Evolutionary conservation across 345 rosid species (phyloP).

Genomic region (Murraya paniculata): DNA sequence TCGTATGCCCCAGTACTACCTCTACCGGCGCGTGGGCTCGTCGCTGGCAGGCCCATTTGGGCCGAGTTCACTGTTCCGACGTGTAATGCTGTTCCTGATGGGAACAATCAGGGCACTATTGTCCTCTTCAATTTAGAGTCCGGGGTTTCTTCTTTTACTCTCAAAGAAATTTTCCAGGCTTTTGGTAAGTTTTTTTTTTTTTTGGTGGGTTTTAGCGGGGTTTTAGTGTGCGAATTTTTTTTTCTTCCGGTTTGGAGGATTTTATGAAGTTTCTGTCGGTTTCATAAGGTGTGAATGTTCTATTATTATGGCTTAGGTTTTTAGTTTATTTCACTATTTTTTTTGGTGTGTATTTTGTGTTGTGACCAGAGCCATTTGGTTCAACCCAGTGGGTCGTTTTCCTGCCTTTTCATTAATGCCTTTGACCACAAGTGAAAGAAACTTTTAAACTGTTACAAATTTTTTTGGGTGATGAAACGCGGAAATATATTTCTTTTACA

Average conservation of each 20-base stretch:
- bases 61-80: slow-evolving; percentile 70
- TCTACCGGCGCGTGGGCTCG: slow-evolving; percentile 43
- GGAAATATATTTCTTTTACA: slow-evolving; percentile 10
- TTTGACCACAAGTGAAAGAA: not conserved
- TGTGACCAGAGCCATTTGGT: not conserved
- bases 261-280: not conserved
- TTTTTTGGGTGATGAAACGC: not conserved
- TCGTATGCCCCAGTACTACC: slow-evolving; percentile 13
- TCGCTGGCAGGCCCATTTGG: slow-evolving; percentile 58
- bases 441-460: not conserved
- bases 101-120: slow-evolving; percentile 83
- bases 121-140: slow-evolving; percentile 83
- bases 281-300: slow-evolving; percentile 13
- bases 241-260: not conserved
- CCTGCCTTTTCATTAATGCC: not conserved
- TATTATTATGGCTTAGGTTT: slow-evolving; percentile 8
- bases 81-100: slow-evolving; percentile 53
- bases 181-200: slow-evolving; percentile 43
- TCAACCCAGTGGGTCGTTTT: slow-evolving; percentile 20
- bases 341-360: not conserved
- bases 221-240: not conserved
- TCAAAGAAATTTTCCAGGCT: slow-evolving; percentile 54
- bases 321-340: not conserved
- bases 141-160: slow-evolving; percentile 46
- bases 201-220: not conserved